Evolutionary conservation across 1,284 basidiomycete species (phyloP), one percentile per base, ranked within the genome.

Genomic region (Microbotryum saponariae): DNA sequence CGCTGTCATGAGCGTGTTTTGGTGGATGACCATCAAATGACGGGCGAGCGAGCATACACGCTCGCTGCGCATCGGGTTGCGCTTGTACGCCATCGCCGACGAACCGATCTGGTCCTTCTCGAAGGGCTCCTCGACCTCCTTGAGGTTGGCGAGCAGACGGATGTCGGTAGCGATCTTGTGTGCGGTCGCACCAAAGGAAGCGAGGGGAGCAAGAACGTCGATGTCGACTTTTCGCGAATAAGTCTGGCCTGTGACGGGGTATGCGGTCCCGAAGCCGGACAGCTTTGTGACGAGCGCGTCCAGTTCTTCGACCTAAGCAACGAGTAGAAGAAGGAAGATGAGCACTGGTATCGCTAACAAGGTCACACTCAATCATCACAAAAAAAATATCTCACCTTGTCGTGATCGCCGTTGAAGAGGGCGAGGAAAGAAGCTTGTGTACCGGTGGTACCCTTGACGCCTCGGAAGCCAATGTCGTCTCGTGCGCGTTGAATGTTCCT

Each of bases 71-170:
- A 99, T 99, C 1, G 96, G 96, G 78, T 99, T 98, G 64, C 96
- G 84, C 80, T 99, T 98, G 84, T 99, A 99, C 3, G 96, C 94
- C 94, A 99, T 99, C 18, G 66, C 70, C n/a, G 69, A 74, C 64
- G 74, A 76, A n/a, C 96, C 96, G 70, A 98, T 98, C 79, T 99
- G 96, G 58, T 94, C 94, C 68, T 91, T 90, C 77, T 99, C 96
- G 76, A 98, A 98, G 0, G 96, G 96, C 75, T 99, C 96, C 78
- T 99, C 96, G 53, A 99, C 81, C 83, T 98, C 96, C 81, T 99
- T 97, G 65, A 98, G 78, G 77, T 91, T 92, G 14, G 92, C 92
- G 54, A 97, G 79, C 45, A 97, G 79, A 44, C 92, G 83, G 71
- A 97, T 86, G 75, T 98, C 96, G 2, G 94, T 98, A 0, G 89